Conservation (phyloP, 106 monocot species). For the Amphibolis antarctica region DNA sequence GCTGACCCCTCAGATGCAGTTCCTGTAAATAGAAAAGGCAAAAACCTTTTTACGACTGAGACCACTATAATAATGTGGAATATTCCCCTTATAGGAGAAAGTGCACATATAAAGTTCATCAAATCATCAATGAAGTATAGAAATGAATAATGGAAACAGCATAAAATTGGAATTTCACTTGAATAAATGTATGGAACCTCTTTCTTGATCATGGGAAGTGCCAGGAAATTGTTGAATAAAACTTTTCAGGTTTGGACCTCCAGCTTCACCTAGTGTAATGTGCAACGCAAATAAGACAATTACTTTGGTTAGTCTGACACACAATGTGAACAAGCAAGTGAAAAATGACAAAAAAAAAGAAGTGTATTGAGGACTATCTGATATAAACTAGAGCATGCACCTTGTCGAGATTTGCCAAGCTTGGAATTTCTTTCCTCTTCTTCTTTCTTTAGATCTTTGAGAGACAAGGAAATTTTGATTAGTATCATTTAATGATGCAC, state of each 20-base stretch:
- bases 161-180: background rate
- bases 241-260: slow-evolving; percentile 66
- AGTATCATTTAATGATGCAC: background rate
- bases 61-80: no score
- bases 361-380: background rate
- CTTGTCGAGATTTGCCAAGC: slow-evolving; percentile 5
- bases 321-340: background rate
- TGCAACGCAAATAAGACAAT: slow-evolving; percentile 1
- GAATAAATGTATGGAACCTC: slow-evolving; percentile 21
- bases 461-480: slow-evolving; percentile 4
- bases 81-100: no score
- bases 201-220: slow-evolving; percentile 32
- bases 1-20: background rate
- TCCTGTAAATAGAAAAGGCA: background rate
- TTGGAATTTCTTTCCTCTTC: slow-evolving; percentile 58
- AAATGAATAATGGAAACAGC: background rate
- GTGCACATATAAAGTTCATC: no score
- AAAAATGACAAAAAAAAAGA: background rate
- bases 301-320: background rate
- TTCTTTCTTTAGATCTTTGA: slow-evolving; percentile 70
- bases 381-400: slow-evolving; percentile 29
- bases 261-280: slow-evolving; percentile 39
- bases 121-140: background rate
- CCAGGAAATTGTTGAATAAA: slow-evolving; percentile 80
- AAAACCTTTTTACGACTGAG: no score